Percentiles rank a stretch among this genome's conserved stretches.
phyloP scores from a whole-genome alignment of 2,329 filamentous ascomycete genomes.

The Incumbomyces lentus region DNA sequence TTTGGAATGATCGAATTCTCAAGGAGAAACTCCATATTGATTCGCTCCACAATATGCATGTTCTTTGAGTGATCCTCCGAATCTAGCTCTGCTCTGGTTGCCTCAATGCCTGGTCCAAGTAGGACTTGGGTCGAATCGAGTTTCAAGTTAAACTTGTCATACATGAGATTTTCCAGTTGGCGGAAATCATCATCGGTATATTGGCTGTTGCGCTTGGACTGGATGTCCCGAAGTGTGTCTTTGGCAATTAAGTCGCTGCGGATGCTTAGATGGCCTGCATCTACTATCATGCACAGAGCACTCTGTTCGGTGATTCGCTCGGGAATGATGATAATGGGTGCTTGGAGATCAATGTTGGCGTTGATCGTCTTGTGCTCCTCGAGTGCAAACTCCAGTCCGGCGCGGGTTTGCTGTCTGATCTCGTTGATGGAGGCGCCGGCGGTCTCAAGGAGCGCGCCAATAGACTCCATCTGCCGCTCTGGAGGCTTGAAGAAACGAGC shows the following conservation, averaged over 20 bases:
- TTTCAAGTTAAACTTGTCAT: conserved; percentile 91
- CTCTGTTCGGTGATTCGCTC: conserved; percentile 76
- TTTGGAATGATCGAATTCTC: conserved; percentile 96
- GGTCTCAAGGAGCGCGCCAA: conserved; percentile 87
- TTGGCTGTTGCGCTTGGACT: conserved; percentile 76
- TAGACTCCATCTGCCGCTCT: conserved; percentile 96
- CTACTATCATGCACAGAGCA: conserved; percentile 82
- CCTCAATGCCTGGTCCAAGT: conserved; percentile 85
- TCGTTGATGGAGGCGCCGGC: conserved; percentile 94
- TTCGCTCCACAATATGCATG: conserved; percentile 86
- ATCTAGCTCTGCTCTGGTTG: conserved; percentile 71
- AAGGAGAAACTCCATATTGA: conserved; percentile 95
- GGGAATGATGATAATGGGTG: conserved; percentile 89
- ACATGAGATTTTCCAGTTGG: conserved; percentile 84
- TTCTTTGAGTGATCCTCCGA: conserved; percentile 57
- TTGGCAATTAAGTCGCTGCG: conserved; percentile 90
- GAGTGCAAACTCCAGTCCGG: conserved; percentile 88
- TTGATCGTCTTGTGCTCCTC: conserved; percentile 98
- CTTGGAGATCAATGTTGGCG: conserved; percentile 87
- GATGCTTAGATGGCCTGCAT: conserved; percentile 91
- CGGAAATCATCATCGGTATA: conserved; percentile 86
- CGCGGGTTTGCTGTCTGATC: conserved; percentile 85
- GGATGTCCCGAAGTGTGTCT: conserved; percentile 77
- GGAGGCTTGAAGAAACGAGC: conserved; percentile 94
- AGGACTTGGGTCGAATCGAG: conserved; percentile 90